A percentile compares a stretch with the other conserved stretches of the same genome.
Conservation (phyloP, 2,329 filamentous ascomycete genomes). For the Chaetomiaceae sp. region DNA sequence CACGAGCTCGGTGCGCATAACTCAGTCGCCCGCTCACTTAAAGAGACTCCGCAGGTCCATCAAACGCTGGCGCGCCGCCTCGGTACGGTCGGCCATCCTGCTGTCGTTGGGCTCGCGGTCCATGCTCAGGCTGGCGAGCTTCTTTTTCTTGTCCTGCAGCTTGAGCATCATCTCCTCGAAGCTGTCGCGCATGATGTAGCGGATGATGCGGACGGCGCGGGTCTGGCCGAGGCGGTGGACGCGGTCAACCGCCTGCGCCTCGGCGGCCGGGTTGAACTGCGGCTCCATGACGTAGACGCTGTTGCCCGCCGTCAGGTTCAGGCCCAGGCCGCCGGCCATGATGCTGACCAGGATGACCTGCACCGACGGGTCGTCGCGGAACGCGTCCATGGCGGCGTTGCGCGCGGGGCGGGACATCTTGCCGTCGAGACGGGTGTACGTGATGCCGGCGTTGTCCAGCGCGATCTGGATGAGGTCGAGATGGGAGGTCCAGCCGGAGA, state of each 20-base stretch:
- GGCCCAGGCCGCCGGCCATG: constrained; percentile 81
- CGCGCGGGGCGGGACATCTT: constrained; percentile 74
- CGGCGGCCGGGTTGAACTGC: constrained; percentile 91
- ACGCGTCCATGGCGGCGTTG: constrained; percentile 66
- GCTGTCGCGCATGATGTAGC: constrained; percentile 83
- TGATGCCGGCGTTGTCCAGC: constrained; percentile 59
- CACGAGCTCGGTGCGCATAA: no score
- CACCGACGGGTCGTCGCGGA: constrained; percentile 65
- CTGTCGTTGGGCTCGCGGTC: constrained; percentile 52
- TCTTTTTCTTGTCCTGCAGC: constrained; percentile 87
- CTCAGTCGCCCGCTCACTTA: constrained; percentile 23
- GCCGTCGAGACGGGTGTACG: constrained; percentile 78
- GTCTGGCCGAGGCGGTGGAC: constrained; percentile 89
- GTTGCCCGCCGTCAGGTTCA: constrained; percentile 82
- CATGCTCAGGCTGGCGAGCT: constrained; percentile 82
- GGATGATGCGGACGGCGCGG: constrained; percentile 76
- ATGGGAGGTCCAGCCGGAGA: constrained; percentile 93
- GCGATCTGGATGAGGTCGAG: constrained; percentile 87
- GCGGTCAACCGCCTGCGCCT: constrained; percentile 89
- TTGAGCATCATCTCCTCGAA: constrained; percentile 93
- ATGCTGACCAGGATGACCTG: constrained; percentile 87
- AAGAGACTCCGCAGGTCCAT: constrained; percentile 55
- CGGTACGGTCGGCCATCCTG: constrained; percentile 34
- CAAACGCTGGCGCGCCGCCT: constrained; percentile 38
- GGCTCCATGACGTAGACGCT: constrained; percentile 97